Evolutionary conservation across 768 basidiomycete genomes (phyloP), one percentile per base, ranked within the genome.

Genomic region (Kwoniella dendrophila): DNA sequence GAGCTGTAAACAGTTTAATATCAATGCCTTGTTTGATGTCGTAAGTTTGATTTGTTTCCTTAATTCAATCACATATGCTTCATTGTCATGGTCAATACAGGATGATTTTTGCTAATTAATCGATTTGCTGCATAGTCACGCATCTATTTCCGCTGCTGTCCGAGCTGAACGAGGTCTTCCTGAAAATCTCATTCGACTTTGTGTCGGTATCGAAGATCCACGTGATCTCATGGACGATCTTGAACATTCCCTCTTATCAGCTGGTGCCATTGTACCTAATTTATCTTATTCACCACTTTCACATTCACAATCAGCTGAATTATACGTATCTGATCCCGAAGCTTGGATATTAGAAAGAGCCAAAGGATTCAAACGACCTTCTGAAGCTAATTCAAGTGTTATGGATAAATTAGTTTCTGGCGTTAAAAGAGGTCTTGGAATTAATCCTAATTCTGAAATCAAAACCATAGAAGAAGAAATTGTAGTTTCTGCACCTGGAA

Each of bases 11-110:
- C 82, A 92, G 90, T 74, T 78, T 99, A 78, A 98, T 98, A 81
- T 92, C 90, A 67, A 97, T 99, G 95, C 96, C 96, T 36, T 98
- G 96, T 78, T 87, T 92, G 71, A 98, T 99, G 96, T 96, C 93
- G 95, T 98, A 80, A 82, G 94, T 89, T 26, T 24, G 22, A 12
- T 41, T 14, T 45, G 30, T 7, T 29, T 29, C 12, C 30, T 40
- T n/a, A 40, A 10, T n/a, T n/a, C n/a, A n/a, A n/a, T n/a, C n/a
- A n/a, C n/a, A n/a, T n/a, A n/a, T n/a, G n/a, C n/a, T n/a, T n/a
- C n/a, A n/a, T n/a, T n/a, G n/a, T n/a, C n/a, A n/a, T n/a, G n/a
- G n/a, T n/a, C n/a, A n/a, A n/a, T n/a, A n/a, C 51, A 41, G 44
- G 16, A 27, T 22, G 55, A 53, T 33, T 18, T 20, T 6, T 41